These are phyloP conservation scores for Aspergillus fumigatus DNA, from an alignment of 2,329 filamentous ascomycete species.

Conservation along the genomic window DNA sequence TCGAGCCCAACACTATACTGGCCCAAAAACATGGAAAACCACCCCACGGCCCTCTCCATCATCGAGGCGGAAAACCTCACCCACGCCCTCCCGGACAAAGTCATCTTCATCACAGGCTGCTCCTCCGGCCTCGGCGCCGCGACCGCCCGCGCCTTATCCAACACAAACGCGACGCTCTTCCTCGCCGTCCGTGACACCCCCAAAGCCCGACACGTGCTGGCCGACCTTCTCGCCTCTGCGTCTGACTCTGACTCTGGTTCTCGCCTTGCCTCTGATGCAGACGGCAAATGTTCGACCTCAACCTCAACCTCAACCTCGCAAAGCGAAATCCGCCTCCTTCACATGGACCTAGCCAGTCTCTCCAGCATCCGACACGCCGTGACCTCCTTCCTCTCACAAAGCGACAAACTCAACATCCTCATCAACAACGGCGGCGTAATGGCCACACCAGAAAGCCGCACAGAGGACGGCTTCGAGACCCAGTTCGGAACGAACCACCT, in stretches of 20 bases:
- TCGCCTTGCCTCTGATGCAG: background rate
- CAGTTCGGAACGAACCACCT: slow-evolving; percentile 35
- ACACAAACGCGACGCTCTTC: slow-evolving; percentile 37
- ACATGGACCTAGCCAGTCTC: slow-evolving; percentile 32
- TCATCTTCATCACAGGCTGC: slow-evolving; percentile 37
- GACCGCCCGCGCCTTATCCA: slow-evolving; percentile 34
- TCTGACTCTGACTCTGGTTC: background rate
- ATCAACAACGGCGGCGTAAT: slow-evolving; percentile 12
- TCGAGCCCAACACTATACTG: background rate
- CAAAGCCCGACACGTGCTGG: slow-evolving; percentile 27
- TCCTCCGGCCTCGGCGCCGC: slow-evolving; percentile 38
- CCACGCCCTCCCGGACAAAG: slow-evolving; percentile 4
- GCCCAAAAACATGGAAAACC: background rate
- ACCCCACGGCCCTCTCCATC: background rate
- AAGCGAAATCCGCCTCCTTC: slow-evolving; percentile 24
- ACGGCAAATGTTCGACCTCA: too few species aligned
- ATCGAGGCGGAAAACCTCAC: background rate
- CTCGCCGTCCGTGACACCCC: slow-evolving; percentile 31
- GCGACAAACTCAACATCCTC: slow-evolving; percentile 5
- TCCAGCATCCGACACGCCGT: slow-evolving; percentile 23
- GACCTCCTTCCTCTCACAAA: background rate
- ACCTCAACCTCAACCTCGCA: too few species aligned
- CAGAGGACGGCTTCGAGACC: slow-evolving; percentile 30
- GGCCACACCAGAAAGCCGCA: slow-evolving; percentile 1
- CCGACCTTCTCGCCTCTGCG: slow-evolving; percentile 15